These are phyloP conservation scores for Corymbia citriodora DNA, from an alignment of 441 rosid genomes.

Conservation along the genomic window DNA sequence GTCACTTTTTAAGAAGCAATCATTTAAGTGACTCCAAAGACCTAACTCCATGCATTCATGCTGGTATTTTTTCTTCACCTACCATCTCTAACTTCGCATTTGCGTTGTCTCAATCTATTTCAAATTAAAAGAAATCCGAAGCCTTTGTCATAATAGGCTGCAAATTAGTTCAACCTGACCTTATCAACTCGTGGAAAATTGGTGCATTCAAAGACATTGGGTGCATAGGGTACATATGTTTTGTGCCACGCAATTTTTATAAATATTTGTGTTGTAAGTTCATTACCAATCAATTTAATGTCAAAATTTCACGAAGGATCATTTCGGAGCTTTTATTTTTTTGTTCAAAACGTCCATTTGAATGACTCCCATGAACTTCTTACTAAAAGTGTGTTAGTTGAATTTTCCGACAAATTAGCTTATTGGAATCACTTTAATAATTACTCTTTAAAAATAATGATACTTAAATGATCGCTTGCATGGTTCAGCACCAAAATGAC, in stretches of 20 bases:
- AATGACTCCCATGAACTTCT: neutral
- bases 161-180: neutral
- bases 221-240: neutral
- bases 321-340: neutral
- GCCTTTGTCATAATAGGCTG: neutral
- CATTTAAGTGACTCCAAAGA: neutral
- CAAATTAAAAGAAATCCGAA: neutral
- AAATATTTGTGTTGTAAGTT: neutral
- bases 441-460: neutral
- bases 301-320: neutral
- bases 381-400: neutral
- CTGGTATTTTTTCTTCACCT: neutral
- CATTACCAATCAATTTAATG: neutral
- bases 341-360: neutral
- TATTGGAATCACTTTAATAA: rapidly evolving
- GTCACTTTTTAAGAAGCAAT: too few species aligned
- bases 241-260: neutral
- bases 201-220: neutral
- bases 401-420: neutral
- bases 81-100: neutral
- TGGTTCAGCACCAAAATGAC: neutral
- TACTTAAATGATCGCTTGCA: neutral
- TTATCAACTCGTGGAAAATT: neutral
- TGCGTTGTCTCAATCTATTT: neutral
- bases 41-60: rapidly evolving